phyloP scores from a whole-genome alignment of 2,329 filamentous ascomycete genomes.

The Trichoderma harzianum region DNA sequence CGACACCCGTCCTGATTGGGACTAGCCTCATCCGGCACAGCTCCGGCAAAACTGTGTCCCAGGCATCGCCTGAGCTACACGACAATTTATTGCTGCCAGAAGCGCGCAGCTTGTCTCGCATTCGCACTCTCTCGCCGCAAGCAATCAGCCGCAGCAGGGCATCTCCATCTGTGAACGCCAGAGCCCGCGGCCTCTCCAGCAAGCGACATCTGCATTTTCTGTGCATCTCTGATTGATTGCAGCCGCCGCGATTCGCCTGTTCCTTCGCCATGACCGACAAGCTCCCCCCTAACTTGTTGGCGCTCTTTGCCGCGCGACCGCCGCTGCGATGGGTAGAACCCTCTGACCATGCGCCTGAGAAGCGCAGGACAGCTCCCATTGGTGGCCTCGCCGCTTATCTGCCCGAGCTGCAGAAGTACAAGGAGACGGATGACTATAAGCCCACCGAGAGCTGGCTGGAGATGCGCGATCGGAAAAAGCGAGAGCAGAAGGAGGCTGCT shows the following conservation, averaged over 20 bases:
- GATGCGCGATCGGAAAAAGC: constrained; percentile 75
- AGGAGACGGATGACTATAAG: constrained; percentile 70
- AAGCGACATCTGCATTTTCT: background rate
- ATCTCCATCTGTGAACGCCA: background rate
- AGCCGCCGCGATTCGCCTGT: background rate
- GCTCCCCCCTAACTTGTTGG: constrained; percentile 85
- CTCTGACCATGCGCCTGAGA: constrained; percentile 76
- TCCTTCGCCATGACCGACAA: constrained; percentile 81
- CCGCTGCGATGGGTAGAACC: constrained; percentile 86
- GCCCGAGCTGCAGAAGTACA: constrained; percentile 70
- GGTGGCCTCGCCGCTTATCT: constrained; percentile 73
- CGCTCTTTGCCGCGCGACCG: constrained; percentile 92
- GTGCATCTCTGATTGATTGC: background rate
- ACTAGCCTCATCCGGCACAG: constrained; percentile 26
- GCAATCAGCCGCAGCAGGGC: constrained; percentile 8
- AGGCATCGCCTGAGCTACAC: constrained; percentile 16
- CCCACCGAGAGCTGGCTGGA: constrained; percentile 94
- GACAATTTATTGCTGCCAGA: constrained; percentile 23
- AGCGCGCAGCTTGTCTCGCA: constrained; percentile 17
- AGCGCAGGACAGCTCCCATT: constrained; percentile 71
- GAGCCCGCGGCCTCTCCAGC: background rate
- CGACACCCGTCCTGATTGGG: constrained; percentile 22
- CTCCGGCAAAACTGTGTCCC: constrained; percentile 23
- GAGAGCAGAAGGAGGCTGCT: constrained; percentile 70
- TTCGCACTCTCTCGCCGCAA: constrained; percentile 1